phyloP scores from a whole-genome alignment of 257 asterid species.

The Rauvolfia tetraphylla region DNA sequence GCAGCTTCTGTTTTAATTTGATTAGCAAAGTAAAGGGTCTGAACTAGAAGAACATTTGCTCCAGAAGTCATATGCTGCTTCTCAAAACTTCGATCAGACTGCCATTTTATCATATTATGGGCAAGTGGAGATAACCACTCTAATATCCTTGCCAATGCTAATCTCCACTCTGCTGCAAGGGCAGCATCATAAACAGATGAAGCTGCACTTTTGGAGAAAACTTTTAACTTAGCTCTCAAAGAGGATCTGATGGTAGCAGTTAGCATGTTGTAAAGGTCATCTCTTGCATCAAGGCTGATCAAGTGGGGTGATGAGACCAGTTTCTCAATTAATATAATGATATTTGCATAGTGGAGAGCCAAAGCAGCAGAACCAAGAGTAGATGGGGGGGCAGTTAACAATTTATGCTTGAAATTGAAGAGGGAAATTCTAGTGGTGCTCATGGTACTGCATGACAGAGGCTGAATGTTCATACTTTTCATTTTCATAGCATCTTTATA shows the following conservation, averaged over 20 bases:
- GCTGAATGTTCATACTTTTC: constrained; percentile 16
- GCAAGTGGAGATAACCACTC: constrained; percentile 85
- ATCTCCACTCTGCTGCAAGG: constrained; percentile 60
- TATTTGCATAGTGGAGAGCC: constrained; percentile 65
- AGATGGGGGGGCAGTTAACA: constrained; percentile 35
- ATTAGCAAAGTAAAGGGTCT: constrained; percentile 77
- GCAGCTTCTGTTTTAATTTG: constrained; percentile 55
- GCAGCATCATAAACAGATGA: constrained; percentile 46
- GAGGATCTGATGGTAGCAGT: constrained; percentile 51
- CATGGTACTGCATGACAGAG: constrained; percentile 17
- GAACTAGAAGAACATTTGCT: constrained; percentile 65
- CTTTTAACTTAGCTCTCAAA: constrained; percentile 46
- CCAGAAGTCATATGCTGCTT: constrained; percentile 50
- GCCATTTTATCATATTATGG: constrained; percentile 71
- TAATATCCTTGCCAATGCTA: constrained; percentile 41
- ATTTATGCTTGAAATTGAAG: constrained; percentile 36
- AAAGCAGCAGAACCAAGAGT: constrained; percentile 68
- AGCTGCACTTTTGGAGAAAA: constrained; percentile 26
- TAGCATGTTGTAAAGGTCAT: constrained; percentile 72
- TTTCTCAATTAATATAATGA: constrained; percentile 60
- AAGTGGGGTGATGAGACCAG: constrained; percentile 56
- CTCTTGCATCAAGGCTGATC: constrained; percentile 66
- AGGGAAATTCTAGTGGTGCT: constrained; percentile 24
- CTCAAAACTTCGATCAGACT: constrained; percentile 68
- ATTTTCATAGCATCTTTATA: constrained; percentile 14